phyloP scores from a whole-genome alignment of 2,329 filamentous ascomycete species.

The Plectosphaerella sp. region DNA sequence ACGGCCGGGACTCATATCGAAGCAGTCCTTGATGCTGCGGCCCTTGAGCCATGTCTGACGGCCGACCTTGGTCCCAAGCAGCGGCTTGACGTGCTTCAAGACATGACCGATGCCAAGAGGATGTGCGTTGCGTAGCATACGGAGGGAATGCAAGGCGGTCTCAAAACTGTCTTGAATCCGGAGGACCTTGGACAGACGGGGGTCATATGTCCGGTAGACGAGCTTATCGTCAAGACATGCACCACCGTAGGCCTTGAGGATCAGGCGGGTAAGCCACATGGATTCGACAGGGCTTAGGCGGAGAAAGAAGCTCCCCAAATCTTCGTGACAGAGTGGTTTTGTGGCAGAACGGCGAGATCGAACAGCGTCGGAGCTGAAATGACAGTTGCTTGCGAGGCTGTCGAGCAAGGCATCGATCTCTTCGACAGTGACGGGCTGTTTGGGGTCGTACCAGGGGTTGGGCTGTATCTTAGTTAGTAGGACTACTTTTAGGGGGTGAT shows the following conservation, averaged over 20 bases:
- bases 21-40: slow-evolving; percentile 69
- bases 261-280: slow-evolving; percentile 81
- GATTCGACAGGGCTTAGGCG: slow-evolving; percentile 63
- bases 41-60: slow-evolving; percentile 62
- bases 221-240: slow-evolving; percentile 54
- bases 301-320: slow-evolving; percentile 53
- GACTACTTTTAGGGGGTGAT: background rate
- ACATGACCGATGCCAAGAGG: slow-evolving; percentile 18
- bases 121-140: slow-evolving; percentile 20
- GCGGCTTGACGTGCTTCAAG: slow-evolving; percentile 41
- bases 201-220: slow-evolving; percentile 60
- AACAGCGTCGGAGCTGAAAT: slow-evolving; percentile 66
- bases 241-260: slow-evolving; percentile 73
- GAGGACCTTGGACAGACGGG: slow-evolving; percentile 64
- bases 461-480: slow-evolving; percentile 35
- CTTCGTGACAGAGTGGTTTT: slow-evolving; percentile 27
- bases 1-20: slow-evolving; percentile 55
- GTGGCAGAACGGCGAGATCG: slow-evolving; percentile 28
- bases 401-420: slow-evolving; percentile 66
- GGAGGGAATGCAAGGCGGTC: slow-evolving; percentile 52
- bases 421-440: slow-evolving; percentile 56
- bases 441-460: slow-evolving; percentile 28
- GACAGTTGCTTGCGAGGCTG: slow-evolving; percentile 61
- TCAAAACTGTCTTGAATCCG: slow-evolving; percentile 66
- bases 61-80: slow-evolving; percentile 59